Evolutionary conservation across 352 stramenopile species (phyloP), one percentile per base, ranked within the genome.

Genomic region (Phytopythium chamaehyphon): DNA sequence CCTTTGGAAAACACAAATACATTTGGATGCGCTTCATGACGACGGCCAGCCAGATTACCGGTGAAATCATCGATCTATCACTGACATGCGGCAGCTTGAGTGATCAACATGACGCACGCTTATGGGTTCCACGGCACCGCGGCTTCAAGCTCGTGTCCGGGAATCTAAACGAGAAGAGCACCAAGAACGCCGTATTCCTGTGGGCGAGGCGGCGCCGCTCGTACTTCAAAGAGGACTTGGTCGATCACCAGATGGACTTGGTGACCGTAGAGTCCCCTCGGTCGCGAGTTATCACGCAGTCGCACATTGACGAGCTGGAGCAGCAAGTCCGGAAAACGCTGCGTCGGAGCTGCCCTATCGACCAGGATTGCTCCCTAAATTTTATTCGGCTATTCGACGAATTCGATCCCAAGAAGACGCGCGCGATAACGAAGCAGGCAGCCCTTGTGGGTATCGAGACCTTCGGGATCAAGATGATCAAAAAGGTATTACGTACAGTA

Each of bases 281-380:
- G 44, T 58, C 73, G 16, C 61, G 66, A 26, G 61, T 66, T 18
- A 76, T 76, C 19, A 47, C 76, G 12, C 64, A 71, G 6, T 54
- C 65, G 9, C 80, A 90, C 31, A 69, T 86, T 22, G 82, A 90
- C 36, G 77, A 83, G 11, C 51, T 90, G 5, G 82, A 93, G 55
- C 44, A 57, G 5, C 82, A 93, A 67, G 70, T 93, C 16, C 75
- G 82, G 8, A 73, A 73, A 62, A 88, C 70, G 9, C 44, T 93
- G 18, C 66, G 82, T 28, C 57, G 82, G 26, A 87, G 84, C n/a
- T 93, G 77, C 23, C 79, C 82, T 0, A 73, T 80, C 12, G 82
- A 93, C 44, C 79, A 90, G 59, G 82, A 90, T 40, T 80, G 77
- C 24, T 70, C 79, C 1, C 58, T 93, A 11, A 93, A 90, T 39